Conservation (phyloP, 73 alveolate species). For the Stentor coeruleus region DNA sequence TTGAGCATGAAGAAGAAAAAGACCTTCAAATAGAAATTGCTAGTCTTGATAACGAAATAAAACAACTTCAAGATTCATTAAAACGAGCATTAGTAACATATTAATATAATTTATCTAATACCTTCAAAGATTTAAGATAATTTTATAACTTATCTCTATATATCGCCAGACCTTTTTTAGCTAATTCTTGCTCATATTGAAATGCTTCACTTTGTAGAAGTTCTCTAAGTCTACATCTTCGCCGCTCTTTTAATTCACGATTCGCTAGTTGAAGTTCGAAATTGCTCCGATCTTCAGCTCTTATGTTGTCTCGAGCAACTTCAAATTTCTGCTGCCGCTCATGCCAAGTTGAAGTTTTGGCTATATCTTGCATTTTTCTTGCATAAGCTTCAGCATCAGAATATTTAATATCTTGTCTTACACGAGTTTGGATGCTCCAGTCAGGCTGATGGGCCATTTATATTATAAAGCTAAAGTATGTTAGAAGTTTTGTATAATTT, state of each 20-base stretch:
- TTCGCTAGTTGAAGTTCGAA: slow-evolving; percentile 48
- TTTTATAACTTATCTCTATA: slow-evolving; percentile 49
- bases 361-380: slow-evolving; percentile 53
- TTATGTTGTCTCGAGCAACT: slow-evolving; percentile 52
- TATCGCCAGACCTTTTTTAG: slow-evolving; percentile 52
- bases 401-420: slow-evolving; percentile 16
- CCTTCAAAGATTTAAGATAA: background rate
- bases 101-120: background rate
- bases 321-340: slow-evolving; percentile 56
- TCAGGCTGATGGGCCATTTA: slow-evolving; percentile 26
- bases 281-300: slow-evolving; percentile 38
- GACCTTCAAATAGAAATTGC: background rate
- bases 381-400: slow-evolving; percentile 9
- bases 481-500: no score
- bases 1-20: background rate
- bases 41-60: background rate
- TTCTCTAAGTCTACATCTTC: slow-evolving; percentile 48
- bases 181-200: slow-evolving; percentile 50
- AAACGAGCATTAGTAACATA: background rate
- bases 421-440: slow-evolving; percentile 9
- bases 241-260: slow-evolving; percentile 42
- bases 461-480: no score
- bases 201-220: slow-evolving; percentile 47
- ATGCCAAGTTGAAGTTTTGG: slow-evolving; percentile 64
- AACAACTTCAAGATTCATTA: background rate